phyloP scores from a whole-genome alignment of 1,284 basidiomycete genomes.

The Apiotrichum sp. region DNA sequence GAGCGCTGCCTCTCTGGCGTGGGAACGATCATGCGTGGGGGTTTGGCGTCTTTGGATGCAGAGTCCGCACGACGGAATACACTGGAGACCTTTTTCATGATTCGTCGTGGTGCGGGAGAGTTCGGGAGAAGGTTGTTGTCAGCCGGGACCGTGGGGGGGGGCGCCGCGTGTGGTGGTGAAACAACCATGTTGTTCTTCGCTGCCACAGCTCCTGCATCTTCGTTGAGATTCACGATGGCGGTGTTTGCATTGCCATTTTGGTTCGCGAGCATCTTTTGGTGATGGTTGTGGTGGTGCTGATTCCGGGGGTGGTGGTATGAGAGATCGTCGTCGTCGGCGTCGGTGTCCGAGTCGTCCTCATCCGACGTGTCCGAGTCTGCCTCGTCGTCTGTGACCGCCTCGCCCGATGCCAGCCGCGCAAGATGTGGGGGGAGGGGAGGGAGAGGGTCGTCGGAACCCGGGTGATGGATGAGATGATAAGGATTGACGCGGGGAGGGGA shows the following conservation, averaged over 20 bases:
- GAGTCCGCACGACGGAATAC: constrained; percentile 24
- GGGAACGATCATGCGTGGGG: not conserved
- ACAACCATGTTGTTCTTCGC: not conserved
- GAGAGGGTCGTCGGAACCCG: constrained; percentile 9
- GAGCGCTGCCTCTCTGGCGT: constrained; percentile 8
- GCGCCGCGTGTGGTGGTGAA: not conserved
- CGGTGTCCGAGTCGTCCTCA: constrained; percentile 8
- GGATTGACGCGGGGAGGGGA: constrained; percentile 26
- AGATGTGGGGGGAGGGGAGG: constrained; percentile 23
- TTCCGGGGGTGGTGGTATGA: not conserved
- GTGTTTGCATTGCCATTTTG: not conserved
- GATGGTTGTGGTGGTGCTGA: not conserved
- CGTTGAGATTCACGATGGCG: not conserved
- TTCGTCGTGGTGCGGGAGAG: constrained; percentile 7
- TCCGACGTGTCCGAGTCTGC: constrained; percentile 14
- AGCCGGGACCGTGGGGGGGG: not conserved
- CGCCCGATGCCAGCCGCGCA: constrained; percentile 13
- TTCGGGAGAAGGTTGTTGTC: not conserved
- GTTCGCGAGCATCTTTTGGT: not conserved
- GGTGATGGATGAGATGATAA: constrained; percentile 27
- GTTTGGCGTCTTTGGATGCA: not conserved
- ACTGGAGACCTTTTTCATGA: constrained; percentile 33
- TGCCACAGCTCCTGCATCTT: not conserved
- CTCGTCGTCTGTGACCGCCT: constrained; percentile 16
- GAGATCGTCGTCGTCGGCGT: constrained; percentile 7